A percentile compares a stretch with the other conserved stretches of the same genome.
These are phyloP conservation scores for Euphorbia lathyris DNA, from an alignment of 345 rosid species.

Conservation along the genomic window DNA sequence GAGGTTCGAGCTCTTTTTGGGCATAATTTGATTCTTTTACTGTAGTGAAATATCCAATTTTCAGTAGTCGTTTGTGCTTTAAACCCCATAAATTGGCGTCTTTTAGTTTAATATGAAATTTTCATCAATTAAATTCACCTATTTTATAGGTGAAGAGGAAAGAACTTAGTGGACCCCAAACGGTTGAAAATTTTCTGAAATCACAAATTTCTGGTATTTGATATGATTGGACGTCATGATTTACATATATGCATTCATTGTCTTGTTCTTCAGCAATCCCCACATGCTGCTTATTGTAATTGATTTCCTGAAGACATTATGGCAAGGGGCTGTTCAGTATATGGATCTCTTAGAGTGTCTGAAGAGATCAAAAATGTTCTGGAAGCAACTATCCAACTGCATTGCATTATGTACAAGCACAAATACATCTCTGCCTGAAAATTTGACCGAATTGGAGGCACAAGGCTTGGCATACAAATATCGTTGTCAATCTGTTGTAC, in stretches of 20 bases:
- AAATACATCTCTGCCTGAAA: constrained; percentile 38
- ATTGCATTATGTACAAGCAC: constrained; percentile 36
- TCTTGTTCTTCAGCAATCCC: constrained; percentile 55
- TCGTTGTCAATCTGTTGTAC: constrained; percentile 61
- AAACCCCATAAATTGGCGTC: too few relatives aligned
- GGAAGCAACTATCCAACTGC: constrained; percentile 59
- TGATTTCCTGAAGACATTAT: constrained; percentile 72
- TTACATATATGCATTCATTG: not conserved
- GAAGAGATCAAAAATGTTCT: constrained; percentile 52
- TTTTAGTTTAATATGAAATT: not conserved
- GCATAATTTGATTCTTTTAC: too few relatives aligned
- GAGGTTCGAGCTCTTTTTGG: too few relatives aligned
- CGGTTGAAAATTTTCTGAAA: not conserved
- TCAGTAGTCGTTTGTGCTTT: too few relatives aligned
- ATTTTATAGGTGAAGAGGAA: not conserved
- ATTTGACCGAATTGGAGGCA: constrained; percentile 40
- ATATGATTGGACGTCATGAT: constrained; percentile 8
- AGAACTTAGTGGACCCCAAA: too few relatives aligned
- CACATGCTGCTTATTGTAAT: constrained; percentile 49
- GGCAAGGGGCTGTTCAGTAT: constrained; percentile 89
- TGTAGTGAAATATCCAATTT: not conserved
- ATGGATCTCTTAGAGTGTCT: constrained; percentile 46
- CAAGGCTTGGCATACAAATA: constrained; percentile 45
- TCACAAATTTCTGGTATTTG: not conserved
- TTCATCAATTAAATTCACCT: not conserved